Percentiles rank a stretch among this genome's conserved stretches.
These are phyloP conservation scores for Dendrocalamus latiflorus DNA, from an alignment of 202 grass and related monocot genomes.

Conservation along the genomic window DNA sequence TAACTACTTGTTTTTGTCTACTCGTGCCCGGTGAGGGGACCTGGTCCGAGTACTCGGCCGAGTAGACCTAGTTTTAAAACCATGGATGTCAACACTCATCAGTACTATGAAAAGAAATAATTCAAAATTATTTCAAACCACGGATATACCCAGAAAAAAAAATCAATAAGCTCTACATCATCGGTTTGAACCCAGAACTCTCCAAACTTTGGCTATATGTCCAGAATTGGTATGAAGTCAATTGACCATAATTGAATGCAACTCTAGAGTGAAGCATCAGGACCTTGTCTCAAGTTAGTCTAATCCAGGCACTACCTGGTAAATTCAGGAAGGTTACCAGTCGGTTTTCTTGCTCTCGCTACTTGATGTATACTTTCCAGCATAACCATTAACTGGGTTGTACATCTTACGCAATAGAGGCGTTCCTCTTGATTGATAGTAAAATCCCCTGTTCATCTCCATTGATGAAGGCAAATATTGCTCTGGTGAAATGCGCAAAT, in stretches of 20 bases:
- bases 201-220: neutral
- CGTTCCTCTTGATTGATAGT: neutral
- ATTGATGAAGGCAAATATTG: neutral
- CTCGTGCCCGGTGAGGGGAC: too few relatives aligned
- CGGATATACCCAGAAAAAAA: neutral
- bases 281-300: neutral
- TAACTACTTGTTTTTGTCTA: too few relatives aligned
- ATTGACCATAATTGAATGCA: neutral
- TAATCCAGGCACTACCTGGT: neutral
- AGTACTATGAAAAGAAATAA: neutral
- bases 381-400: neutral
- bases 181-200: neutral
- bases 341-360: neutral
- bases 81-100: neutral
- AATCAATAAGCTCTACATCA: neutral
- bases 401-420: neutral
- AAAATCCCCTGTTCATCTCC: neutral
- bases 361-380: neutral
- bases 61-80: too few relatives aligned
- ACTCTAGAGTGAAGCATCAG: neutral
- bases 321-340: neutral
- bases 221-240: neutral
- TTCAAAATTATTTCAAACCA: neutral
- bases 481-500: neutral
- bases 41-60: too few relatives aligned